Base-by-base conservation (phyloP, 495 filamentous ascomycete genomes). In the Aspergillus bertholletiae region DNA sequence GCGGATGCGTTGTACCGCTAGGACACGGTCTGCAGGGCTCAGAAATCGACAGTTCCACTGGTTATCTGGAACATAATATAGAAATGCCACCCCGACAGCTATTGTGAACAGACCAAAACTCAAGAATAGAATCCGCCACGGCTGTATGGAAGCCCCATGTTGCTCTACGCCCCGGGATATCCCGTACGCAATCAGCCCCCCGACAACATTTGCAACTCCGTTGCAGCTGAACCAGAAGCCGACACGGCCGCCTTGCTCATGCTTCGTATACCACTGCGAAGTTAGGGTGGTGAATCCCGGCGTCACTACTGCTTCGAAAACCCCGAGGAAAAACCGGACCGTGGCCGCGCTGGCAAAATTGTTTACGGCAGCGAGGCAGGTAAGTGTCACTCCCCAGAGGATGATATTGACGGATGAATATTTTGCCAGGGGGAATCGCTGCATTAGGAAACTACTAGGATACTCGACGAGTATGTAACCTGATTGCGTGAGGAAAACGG, bases 271-370 rank as follows among this genome's bases (percentile, higher is more conserved):
- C 51, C 51, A 53, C 34, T 28, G 44, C 8, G 15, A 22, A 5
- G 51, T 53, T 7, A 53, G 44, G 13, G 46, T n/a, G 4, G 32
- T 45, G 41, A 53, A 53, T 9, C 51, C 51, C 15, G 51, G 51
- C 2, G 37, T 43, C 5, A 53, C 39, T 30, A 39, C 34, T n/a
- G 37, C 39, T 20, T 53, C 51, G 37, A 41, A 21, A 2, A 22
- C 44, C 7, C 44, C 44, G 9, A 46, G 22, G 11, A 53, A 30
- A 20, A 35, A 34, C 37, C 51, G 37, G 15, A 41, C 23, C n/a
- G 46, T 18, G 22, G 28, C 28, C 7, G 28, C 17, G 21, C 46
- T 18, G 26, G 26, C n/a, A 13, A 32, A 49, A 17, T 49, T 49
- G n/a, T 18, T 24, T 18, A 27, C 28, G 11, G 28, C 26, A 5